Evolutionary conservation across 2,329 filamentous ascomycete species (phyloP), one percentile per base, ranked within the genome.

Genomic region (Dendryphion nanum): DNA sequence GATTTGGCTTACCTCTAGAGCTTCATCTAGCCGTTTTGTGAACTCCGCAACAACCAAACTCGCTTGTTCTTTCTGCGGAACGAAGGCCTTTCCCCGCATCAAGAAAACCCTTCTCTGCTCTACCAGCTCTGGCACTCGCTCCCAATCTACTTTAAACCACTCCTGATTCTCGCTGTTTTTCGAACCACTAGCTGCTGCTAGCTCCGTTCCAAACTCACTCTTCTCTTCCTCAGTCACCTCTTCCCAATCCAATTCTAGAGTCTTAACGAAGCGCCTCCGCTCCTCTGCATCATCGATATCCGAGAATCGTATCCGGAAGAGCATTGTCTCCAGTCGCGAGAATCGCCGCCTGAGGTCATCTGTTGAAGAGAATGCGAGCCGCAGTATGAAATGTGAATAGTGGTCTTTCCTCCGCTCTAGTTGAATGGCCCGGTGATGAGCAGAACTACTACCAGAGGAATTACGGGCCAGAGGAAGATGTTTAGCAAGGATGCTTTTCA

Each of bases 61-160:
- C 43, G 86, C 72, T 66, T 97, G 89, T 63, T 96, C 89, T 40
- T 83, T 78, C 10, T 84, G 82, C 1, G 93, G 91, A 1, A 98
- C 91, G 59, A 89, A 98, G 1, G 93, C 93, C 65, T 89, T 93
- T 3, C 93, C 93, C 18, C 71, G 81, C 51, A 77, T 84, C 48
- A 97, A 48, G 38, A 93, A 82, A 1, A 95, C 87, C 36, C 79
- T 78, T 35, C 91, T 77, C 33, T 78, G 70, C 67, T 96, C 90
- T 1, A 98, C 83, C 24, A 98, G 70, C 44, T 97, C 91, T 0
- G 91, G 89, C 1, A 98, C 93, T 21, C 83, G 80, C 61, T 89
- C 86, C 89, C 91, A 98, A 57, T 96, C 89, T 1, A 97, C 89
- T 70, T 96, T 97, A 75, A 94, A 95, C 85, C 89, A 98, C 18